These are phyloP conservation scores for Nemania sp. DNA, from an alignment of 2,329 filamentous ascomycete species.

Conservation along the genomic window DNA sequence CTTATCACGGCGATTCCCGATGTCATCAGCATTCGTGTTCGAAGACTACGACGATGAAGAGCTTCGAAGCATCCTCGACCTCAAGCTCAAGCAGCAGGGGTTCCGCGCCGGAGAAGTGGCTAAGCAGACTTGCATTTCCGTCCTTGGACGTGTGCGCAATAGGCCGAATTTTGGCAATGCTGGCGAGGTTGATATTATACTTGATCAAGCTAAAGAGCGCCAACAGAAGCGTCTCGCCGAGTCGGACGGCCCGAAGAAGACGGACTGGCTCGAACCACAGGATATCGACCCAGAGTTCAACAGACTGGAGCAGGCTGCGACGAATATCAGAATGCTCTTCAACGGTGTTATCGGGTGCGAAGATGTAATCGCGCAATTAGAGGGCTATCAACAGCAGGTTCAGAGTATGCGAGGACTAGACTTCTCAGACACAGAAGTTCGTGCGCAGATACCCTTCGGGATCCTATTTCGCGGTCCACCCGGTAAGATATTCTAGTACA, in stretches of 20 bases:
- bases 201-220: conserved; percentile 58
- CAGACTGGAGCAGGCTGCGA: conserved; percentile 45
- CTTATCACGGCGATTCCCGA: conserved; percentile 67
- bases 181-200: conserved; percentile 72
- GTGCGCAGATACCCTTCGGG: conserved; percentile 53
- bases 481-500: conserved; percentile 43
- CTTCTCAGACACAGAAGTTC: conserved; percentile 48
- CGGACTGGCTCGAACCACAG: conserved; percentile 32
- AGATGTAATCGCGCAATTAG: conserved; percentile 6
- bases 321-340: conserved; percentile 42
- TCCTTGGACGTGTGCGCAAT: conserved; percentile 64
- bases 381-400: conserved; percentile 50
- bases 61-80: conserved; percentile 60
- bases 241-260: conserved; percentile 21
- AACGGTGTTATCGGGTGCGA: conserved; percentile 48
- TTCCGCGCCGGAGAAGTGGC: conserved; percentile 57
- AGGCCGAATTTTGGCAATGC: conserved; percentile 72
- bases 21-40: conserved; percentile 64
- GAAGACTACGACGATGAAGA: conserved; percentile 67
- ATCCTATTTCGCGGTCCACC: conserved; percentile 63
- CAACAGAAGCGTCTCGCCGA: conserved; percentile 49
- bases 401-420: conserved; percentile 48
- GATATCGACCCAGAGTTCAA: conserved; percentile 61
- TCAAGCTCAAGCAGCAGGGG: conserved; percentile 63
- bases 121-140: conserved; percentile 57